Evolutionary conservation across 2,329 filamentous ascomycete species (phyloP).

Genomic region (Curvularia hawaiiensis): DNA sequence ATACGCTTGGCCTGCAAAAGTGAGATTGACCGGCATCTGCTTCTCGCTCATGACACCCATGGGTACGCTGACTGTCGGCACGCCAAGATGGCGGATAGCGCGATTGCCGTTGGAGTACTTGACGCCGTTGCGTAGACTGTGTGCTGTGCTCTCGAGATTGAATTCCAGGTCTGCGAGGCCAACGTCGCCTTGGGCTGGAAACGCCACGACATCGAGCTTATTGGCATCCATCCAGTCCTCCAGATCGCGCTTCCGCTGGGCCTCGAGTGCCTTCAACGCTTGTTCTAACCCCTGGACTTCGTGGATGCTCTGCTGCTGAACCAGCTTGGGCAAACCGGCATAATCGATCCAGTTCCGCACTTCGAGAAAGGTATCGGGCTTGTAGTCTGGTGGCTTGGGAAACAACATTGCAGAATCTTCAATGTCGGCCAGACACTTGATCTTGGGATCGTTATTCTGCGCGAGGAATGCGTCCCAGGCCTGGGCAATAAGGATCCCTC

Average conservation of each 20-base stretch:
- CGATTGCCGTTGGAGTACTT: constrained; percentile 61
- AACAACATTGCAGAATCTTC: constrained; percentile 47
- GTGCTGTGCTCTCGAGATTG: constrained; percentile 30
- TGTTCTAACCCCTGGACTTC: constrained; percentile 51
- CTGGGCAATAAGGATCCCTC: constrained; percentile 56
- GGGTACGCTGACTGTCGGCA: constrained; percentile 59
- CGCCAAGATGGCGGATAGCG: constrained; percentile 59
- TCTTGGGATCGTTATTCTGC: constrained; percentile 49
- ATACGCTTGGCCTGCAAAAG: constrained; percentile 58
- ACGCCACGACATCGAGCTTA: constrained; percentile 54
- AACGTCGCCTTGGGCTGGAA: constrained; percentile 59
- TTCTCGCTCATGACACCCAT: constrained; percentile 58
- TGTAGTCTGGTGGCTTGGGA: constrained; percentile 44
- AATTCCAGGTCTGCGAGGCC: constrained; percentile 56
- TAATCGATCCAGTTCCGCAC: constrained; percentile 50
- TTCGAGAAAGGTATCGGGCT: constrained; percentile 49
- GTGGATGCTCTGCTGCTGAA: constrained; percentile 46
- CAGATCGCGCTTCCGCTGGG: constrained; percentile 54
- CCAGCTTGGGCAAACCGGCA: constrained; percentile 38
- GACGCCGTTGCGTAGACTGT: constrained; percentile 57
- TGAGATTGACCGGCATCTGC: constrained; percentile 59
- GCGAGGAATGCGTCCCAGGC: constrained; percentile 59
- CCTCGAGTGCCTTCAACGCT: constrained; percentile 55
- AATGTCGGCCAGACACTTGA: constrained; percentile 48
- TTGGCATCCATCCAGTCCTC: constrained; percentile 57